Evolutionary conservation across 1,139 yeast species (phyloP).

Genomic region (Hanseniaspora gamundiae): DNA sequence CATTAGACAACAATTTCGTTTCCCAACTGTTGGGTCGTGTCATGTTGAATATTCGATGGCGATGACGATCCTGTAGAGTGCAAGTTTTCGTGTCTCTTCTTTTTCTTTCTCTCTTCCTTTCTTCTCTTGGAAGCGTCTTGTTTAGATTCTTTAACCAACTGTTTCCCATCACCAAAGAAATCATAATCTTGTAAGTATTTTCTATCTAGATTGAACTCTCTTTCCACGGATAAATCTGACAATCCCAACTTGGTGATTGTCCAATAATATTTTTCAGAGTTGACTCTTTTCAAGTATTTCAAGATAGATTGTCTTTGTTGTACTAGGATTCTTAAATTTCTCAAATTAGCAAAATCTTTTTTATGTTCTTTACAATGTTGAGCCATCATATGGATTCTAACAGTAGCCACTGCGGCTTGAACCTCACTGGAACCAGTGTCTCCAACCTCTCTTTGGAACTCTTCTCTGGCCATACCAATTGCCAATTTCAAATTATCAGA

Average conservation of each 20-base stretch:
- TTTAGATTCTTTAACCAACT: slow-evolving; percentile 33
- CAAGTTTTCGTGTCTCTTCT: slow-evolving; percentile 20
- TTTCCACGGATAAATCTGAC: slow-evolving; percentile 62
- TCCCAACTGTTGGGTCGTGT: too few relatives aligned
- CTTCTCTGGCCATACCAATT: slow-evolving; percentile 52
- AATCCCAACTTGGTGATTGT: slow-evolving; percentile 79
- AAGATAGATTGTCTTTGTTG: slow-evolving; percentile 80
- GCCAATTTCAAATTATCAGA: slow-evolving; percentile 50
- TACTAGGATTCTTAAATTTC: slow-evolving; percentile 65
- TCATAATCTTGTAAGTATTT: slow-evolving; percentile 76
- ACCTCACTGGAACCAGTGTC: slow-evolving; percentile 95
- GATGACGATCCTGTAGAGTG: too few relatives aligned
- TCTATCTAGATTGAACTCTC: slow-evolving; percentile 77
- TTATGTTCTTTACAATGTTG: slow-evolving; percentile 61
- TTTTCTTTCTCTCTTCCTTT: slow-evolving; percentile 32
- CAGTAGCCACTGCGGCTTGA: slow-evolving; percentile 84
- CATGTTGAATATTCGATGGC: too few relatives aligned
- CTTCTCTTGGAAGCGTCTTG: slow-evolving; percentile 31
- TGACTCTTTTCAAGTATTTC: slow-evolving; percentile 65
- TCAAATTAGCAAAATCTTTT: slow-evolving; percentile 61
- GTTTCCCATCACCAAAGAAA: slow-evolving; percentile 47
- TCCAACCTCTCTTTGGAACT: slow-evolving; percentile 73
- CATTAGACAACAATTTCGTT: too few relatives aligned
- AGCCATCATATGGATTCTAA: slow-evolving; percentile 67
- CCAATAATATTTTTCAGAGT: slow-evolving; percentile 76